A percentile compares a stretch with the other conserved stretches of the same genome.
These are phyloP conservation scores for Wallacemonas rigidus DNA, from an alignment of 208 protist species.

Conservation along the genomic window DNA sequence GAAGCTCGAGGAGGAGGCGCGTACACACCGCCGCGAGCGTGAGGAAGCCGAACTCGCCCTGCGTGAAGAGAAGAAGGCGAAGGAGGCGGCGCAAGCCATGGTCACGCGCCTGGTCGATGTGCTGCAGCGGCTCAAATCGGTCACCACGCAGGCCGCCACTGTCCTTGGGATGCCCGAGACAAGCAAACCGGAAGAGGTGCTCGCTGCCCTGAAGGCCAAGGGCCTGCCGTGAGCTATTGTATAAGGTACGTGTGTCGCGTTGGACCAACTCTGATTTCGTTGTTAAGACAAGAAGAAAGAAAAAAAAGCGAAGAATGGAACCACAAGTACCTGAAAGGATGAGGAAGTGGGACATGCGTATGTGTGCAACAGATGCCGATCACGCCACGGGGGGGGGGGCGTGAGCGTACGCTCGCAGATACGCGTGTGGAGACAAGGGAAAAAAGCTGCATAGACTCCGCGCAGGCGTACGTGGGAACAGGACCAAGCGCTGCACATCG, in stretches of 20 bases:
- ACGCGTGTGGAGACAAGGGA: too few species aligned
- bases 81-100: slow-evolving; percentile 52
- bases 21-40: slow-evolving; percentile 39
- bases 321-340: too few species aligned
- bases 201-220: slow-evolving; percentile 28
- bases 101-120: slow-evolving; percentile 53
- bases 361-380: too few species aligned
- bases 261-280: neutral
- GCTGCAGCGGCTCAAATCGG: slow-evolving; percentile 2
- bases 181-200: slow-evolving; percentile 53
- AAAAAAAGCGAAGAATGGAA: too few species aligned
- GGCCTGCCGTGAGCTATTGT: slow-evolving; percentile 3
- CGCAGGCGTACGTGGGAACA: too few species aligned
- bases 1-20: slow-evolving; percentile 57
- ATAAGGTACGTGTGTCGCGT: too few species aligned
- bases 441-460: too few species aligned
- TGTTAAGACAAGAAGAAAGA: neutral
- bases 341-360: too few species aligned
- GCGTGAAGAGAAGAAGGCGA: slow-evolving; percentile 33
- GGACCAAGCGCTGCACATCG: too few species aligned
- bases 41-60: slow-evolving; percentile 33
- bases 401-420: too few species aligned
- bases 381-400: too few species aligned
- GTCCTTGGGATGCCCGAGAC: slow-evolving; percentile 21
- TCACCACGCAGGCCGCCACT: slow-evolving; percentile 24